Base-by-base conservation (phyloP, 768 basidiomycete species). In the Coprinopsis cinerea region DNA sequence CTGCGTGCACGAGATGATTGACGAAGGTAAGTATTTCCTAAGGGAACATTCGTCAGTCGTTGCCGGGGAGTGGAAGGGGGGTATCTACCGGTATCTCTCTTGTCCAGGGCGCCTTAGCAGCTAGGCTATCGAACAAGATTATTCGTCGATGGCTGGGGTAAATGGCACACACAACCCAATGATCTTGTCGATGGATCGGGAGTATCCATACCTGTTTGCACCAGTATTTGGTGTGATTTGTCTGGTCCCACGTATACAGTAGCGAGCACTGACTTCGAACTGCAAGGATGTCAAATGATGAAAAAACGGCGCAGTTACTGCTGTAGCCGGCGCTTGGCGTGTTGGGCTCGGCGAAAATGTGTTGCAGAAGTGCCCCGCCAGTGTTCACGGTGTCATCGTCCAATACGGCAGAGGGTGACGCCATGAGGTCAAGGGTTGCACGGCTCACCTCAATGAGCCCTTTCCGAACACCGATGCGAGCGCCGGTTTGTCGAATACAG, bases 91-190 rank as follows among this genome's bases (percentile, higher is more conserved):
- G 42, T 9, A 43, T 13, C 5, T 43, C 42, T 4, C 5, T 13
- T 9, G 5, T 17, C 42, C 42, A 49, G 11, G 3, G 3, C 24
- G 4, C 35, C n/a, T 43, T 20, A 3, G 23, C 6, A 3, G 13
- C 59, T 3, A 71, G 50, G 39, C 68, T 71, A 44, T 71, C 67
- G 42, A 67, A 68, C 0, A 71, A 41, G 14, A 57, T 46, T 0
- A 68, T n/a, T n/a, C 58, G 24, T 1, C 53, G 47, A 2, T 15
- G 14, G 0, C 1, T 5, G 2, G 62, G 50, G 23, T 53, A 48
- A 0, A 60, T 57, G 13, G 53, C 54, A 51, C 62, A 64, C 22
- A 67, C 45, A 1, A 69, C 65, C 65, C 66, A 74, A 54, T 71
- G 69, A 1, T 56, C 44, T 2, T 30, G 52, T 1, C 59, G 49